Conservation (phyloP, 78 protist genomes). For the Cavenderia fasciculata region DNA sequence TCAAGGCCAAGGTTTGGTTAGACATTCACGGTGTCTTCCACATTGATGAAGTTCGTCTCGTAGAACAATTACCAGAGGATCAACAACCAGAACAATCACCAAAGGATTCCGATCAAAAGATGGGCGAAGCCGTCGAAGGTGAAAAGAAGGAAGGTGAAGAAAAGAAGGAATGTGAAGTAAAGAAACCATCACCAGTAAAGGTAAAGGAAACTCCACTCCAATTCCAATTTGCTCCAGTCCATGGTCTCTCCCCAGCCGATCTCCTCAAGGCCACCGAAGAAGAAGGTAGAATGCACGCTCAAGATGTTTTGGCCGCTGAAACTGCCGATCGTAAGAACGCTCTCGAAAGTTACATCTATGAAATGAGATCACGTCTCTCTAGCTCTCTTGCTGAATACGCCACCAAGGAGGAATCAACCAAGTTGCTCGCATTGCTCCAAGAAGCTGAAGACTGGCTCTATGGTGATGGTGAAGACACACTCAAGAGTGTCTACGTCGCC, state of each 20-base stretch:
- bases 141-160: constrained; percentile 37
- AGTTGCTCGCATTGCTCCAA: constrained; percentile 32
- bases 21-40: constrained; percentile 84
- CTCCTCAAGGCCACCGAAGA: constrained; percentile 65
- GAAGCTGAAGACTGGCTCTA: constrained; percentile 92
- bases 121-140: constrained; percentile 59
- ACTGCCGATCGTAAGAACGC: constrained; percentile 85
- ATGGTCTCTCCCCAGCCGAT: constrained; percentile 29
- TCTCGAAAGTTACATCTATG: constrained; percentile 92
- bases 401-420: constrained; percentile 25
- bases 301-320: constrained; percentile 76
- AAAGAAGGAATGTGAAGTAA: constrained; percentile 50
- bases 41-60: constrained; percentile 82
- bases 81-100: constrained; percentile 28
- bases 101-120: constrained; percentile 44
- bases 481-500: constrained; percentile 82
- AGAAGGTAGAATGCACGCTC: constrained; percentile 81
- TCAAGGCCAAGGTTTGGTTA: constrained; percentile 85
- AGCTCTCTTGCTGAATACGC: constrained; percentile 53
- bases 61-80: constrained; percentile 69
- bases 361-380: constrained; percentile 80
- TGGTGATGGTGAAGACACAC: constrained; percentile 94
- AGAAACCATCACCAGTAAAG: constrained; percentile 81
- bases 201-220: constrained; percentile 48
- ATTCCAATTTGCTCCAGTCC: background rate